Evolutionary conservation across 2,329 filamentous ascomycete genomes (phyloP).

Genomic region (Cladorrhinum sp.): DNA sequence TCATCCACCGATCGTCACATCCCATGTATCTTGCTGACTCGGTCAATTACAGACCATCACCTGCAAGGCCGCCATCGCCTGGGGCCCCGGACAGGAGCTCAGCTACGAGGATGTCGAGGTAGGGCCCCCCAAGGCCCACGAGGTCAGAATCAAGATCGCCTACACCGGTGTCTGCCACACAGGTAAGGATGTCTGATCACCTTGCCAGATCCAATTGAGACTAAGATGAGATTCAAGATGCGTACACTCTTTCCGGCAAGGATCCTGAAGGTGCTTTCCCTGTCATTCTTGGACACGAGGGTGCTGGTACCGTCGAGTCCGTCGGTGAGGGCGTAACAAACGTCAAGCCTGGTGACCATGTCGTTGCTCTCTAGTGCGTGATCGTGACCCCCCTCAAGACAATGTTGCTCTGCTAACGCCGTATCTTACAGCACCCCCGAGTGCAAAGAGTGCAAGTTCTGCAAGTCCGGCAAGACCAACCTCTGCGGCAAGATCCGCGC

Average conservation of each 20-base stretch:
- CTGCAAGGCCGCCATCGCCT: constrained; percentile 96
- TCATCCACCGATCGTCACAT: not conserved
- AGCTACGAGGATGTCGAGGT: constrained; percentile 92
- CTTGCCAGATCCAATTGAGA: constrained; percentile 11
- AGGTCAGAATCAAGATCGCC: constrained; percentile 95
- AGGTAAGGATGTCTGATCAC: constrained; percentile 47
- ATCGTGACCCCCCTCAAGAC: constrained; percentile 13
- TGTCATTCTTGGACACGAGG: constrained; percentile 84
- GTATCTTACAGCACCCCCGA: constrained; percentile 74
- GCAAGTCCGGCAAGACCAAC: constrained; percentile 99
- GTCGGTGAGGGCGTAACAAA: constrained; percentile 92
- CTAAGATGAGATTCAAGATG: constrained; percentile 52
- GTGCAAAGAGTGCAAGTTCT: constrained; percentile 98
- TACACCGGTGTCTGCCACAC: constrained; percentile 99
- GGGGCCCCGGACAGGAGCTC: constrained; percentile 90
- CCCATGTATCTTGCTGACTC: constrained; percentile 9
- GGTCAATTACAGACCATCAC: constrained; percentile 68
- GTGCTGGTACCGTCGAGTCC: constrained; percentile 88
- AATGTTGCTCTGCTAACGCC: constrained; percentile 17
- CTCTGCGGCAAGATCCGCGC: constrained; percentile 98
- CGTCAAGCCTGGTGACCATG: constrained; percentile 90
- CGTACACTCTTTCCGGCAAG: constrained; percentile 93
- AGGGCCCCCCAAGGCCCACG: constrained; percentile 79
- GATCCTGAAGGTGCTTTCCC: constrained; percentile 95
- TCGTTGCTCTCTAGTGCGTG: constrained; percentile 79